Evolutionary conservation across 2,329 filamentous ascomycete genomes (phyloP), one percentile per base, ranked within the genome.

Genomic region (Lasiodiplodia theobromae): DNA sequence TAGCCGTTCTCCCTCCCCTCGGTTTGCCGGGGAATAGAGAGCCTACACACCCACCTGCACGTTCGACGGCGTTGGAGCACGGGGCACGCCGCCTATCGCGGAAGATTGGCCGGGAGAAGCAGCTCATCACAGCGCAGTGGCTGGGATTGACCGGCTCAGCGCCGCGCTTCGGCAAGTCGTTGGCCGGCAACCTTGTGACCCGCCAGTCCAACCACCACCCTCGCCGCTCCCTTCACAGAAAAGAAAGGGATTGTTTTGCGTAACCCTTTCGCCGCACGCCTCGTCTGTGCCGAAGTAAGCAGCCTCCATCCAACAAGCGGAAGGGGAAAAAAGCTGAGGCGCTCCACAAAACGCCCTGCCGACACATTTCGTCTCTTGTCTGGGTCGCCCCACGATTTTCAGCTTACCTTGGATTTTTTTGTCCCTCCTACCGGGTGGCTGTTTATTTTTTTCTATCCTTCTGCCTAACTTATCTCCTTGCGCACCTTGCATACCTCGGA

Each of bases 71-170:
- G 57, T 18, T 28, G 57, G 57, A 44, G 57, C 57, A 64, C 60
- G 60, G 31, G 60, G 47, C 18, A 25, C 60, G 44, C 6, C 60
- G 60, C 60, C 60, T 64, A 52, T 52, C 60, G 60, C 44, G 60
- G 44, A 52, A 64, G 60, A 64, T 64, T 64, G 60, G 47, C 60
- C 60, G 44, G 60, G 60, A 52, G 58, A 25, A 64, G 44, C 28
- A 28, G 18, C 40, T 47, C 60, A 52, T 64, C 60, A 52, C 60
- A 28, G n/a, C 28, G 28, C 44, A 64, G 47, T 52, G 58, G 58
- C 38, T 44, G 38, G 58, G 60, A 52, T 38, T n/a, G 44, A 47
- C 44, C 40, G 18, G 38, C 28, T 49, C 60, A 51, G 57, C 31
- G 25, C 16, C 18, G 58, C 58, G 40, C 40, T 44, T 38, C 14